phyloP scores from a whole-genome alignment of 1,284 basidiomycete genomes.

The Naganishia sp. region DNA sequence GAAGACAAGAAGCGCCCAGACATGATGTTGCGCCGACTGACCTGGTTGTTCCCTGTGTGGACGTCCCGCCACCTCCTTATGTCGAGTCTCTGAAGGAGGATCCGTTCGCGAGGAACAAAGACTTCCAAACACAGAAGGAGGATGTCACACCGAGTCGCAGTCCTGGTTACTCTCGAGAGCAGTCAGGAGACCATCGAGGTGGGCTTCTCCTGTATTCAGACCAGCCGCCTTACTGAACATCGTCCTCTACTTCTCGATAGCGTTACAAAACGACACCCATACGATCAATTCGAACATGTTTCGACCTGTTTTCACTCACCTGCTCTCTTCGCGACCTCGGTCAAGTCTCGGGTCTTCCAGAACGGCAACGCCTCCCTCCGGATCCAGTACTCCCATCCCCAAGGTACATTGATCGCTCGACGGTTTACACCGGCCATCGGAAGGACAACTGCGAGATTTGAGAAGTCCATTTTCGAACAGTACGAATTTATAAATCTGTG shows the following conservation, averaged over 20 bases:
- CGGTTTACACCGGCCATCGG: too few relatives aligned
- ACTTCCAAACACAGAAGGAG: neutral
- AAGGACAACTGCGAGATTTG: too few relatives aligned
- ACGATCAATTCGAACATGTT: neutral
- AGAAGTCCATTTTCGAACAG: too few relatives aligned
- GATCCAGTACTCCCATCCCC: slow-evolving; percentile 1
- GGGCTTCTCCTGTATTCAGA: neutral
- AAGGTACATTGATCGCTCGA: too few relatives aligned
- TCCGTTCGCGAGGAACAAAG: neutral
- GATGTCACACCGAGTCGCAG: neutral
- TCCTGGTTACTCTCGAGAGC: neutral
- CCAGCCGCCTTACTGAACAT: too few relatives aligned
- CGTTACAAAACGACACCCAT: neutral
- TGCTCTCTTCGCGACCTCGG: neutral
- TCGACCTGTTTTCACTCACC: neutral
- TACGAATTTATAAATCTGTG: too few relatives aligned
- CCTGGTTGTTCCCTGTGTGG: neutral
- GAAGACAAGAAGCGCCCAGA: too few relatives aligned
- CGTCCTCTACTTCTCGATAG: neutral
- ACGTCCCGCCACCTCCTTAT: slow-evolving; percentile 5
- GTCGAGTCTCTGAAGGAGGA: slow-evolving; percentile 7
- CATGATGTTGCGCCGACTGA: too few relatives aligned
- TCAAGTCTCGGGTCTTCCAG: neutral
- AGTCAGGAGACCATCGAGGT: neutral
- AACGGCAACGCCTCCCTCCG: neutral